Conservation (phyloP, 306 rosid species). For the Sicyos baderoa region DNA sequence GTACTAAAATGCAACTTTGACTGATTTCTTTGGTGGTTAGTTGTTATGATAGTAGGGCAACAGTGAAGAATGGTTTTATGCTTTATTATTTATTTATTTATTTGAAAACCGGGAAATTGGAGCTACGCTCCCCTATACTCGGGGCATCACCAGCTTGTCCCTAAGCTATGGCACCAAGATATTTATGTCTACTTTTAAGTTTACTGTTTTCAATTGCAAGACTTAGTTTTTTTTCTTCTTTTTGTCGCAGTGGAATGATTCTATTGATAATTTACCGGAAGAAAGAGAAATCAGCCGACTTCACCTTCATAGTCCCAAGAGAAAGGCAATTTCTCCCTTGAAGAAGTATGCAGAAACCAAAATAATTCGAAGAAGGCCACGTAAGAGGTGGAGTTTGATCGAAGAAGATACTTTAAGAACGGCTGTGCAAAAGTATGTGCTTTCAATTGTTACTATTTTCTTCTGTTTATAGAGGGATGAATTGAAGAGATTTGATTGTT, state of each 20-base stretch:
- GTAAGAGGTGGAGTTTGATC: conserved; percentile 48
- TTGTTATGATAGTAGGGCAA: neutral
- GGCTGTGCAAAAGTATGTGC: conserved; percentile 48
- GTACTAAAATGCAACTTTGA: conserved; percentile 11
- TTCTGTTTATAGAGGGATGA: neutral
- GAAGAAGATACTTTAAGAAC: conserved; percentile 67
- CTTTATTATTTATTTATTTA: too few relatives aligned
- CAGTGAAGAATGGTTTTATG: neutral
- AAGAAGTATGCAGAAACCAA: conserved; percentile 24
- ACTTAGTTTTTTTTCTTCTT: neutral
- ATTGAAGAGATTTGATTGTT: neutral
- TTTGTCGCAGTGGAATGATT: conserved; percentile 61
- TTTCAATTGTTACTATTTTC: neutral
- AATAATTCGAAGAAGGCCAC: conserved; percentile 33
- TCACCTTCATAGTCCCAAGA: conserved; percentile 40
- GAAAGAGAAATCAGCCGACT: conserved; percentile 4
- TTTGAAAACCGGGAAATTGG: too few relatives aligned
- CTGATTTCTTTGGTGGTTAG: neutral
- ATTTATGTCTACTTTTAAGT: neutral
- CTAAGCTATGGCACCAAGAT: too few relatives aligned
- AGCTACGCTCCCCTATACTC: too few relatives aligned
- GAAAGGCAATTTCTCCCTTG: conserved; percentile 38
- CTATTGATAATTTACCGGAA: conserved; percentile 36
- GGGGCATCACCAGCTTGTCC: too few relatives aligned
- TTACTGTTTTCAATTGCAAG: conserved; percentile 13